Evolutionary conservation across 2,329 filamentous ascomycete genomes (phyloP).

Genomic region (Penicillium sp.): DNA sequence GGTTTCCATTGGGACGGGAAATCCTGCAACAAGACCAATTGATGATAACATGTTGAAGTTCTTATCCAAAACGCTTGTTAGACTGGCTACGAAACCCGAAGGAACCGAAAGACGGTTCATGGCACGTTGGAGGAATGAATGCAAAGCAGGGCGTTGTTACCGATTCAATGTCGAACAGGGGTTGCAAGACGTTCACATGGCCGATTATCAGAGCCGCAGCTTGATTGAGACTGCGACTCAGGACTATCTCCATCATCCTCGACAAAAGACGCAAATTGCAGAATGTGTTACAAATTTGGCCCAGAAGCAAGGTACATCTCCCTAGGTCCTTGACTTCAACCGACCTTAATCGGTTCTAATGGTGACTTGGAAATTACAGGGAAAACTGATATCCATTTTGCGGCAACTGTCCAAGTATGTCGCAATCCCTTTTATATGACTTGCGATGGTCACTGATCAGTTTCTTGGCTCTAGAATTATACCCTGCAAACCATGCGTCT

Average conservation of each 20-base stretch:
- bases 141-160: slow-evolving; percentile 25
- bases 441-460: too few relatives aligned
- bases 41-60: slow-evolving; percentile 15
- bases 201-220: slow-evolving; percentile 29
- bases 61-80: slow-evolving; percentile 19
- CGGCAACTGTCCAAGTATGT: too few relatives aligned
- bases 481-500: too few relatives aligned
- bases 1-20: slow-evolving; percentile 29
- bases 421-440: too few relatives aligned
- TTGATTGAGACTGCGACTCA: slow-evolving; percentile 17
- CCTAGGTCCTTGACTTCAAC: too few relatives aligned
- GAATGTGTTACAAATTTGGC: slow-evolving; percentile 14
- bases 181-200: slow-evolving; percentile 37
- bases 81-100: slow-evolving; percentile 16
- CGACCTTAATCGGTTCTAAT: background rate
- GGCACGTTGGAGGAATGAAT: slow-evolving; percentile 17
- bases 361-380: background rate
- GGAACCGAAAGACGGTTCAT: slow-evolving; percentile 16
- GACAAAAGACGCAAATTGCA: background rate
- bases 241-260: slow-evolving; percentile 14
- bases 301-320: slow-evolving; percentile 7
- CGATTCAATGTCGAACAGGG: slow-evolving; percentile 44
- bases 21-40: background rate
- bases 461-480: too few relatives aligned
- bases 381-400: background rate